These are phyloP conservation scores for Mortierella sp. DNA, from an alignment of 371 early-diverging fungal species.

Conservation along the genomic window DNA sequence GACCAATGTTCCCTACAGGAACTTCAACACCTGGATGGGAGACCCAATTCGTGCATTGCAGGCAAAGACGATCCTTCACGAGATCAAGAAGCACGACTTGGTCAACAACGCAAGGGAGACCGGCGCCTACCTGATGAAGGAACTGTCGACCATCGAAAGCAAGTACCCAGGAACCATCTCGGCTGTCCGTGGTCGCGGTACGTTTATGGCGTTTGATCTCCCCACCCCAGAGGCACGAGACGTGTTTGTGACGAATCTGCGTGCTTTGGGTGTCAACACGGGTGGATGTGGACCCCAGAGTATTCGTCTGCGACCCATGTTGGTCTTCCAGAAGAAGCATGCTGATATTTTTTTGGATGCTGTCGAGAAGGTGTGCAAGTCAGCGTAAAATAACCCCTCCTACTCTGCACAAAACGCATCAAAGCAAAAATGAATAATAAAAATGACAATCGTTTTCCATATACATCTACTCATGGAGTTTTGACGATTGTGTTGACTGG, in stretches of 20 bases:
- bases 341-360: constrained; percentile 78
- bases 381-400: background rate
- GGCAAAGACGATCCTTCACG: constrained; percentile 74
- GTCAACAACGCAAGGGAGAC: constrained; percentile 67
- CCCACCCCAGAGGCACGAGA: constrained; percentile 64
- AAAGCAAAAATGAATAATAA: no score
- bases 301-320: constrained; percentile 81
- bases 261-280: constrained; percentile 76
- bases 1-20: constrained; percentile 72
- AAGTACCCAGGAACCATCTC: constrained; percentile 59
- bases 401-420: no score
- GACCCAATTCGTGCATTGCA: constrained; percentile 79
- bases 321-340: constrained; percentile 78
- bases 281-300: constrained; percentile 78
- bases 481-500: no score
- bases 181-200: constrained; percentile 76
- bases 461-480: no score
- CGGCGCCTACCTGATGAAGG: constrained; percentile 68
- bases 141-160: constrained; percentile 61
- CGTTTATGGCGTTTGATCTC: constrained; percentile 81
- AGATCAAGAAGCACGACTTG: constrained; percentile 68
- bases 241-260: constrained; percentile 68
- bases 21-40: constrained; percentile 85
- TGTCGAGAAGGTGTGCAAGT: constrained; percentile 58
- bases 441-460: no score